phyloP scores from a whole-genome alignment of 345 rosid genomes.

The Eucalyptus curtisii region DNA sequence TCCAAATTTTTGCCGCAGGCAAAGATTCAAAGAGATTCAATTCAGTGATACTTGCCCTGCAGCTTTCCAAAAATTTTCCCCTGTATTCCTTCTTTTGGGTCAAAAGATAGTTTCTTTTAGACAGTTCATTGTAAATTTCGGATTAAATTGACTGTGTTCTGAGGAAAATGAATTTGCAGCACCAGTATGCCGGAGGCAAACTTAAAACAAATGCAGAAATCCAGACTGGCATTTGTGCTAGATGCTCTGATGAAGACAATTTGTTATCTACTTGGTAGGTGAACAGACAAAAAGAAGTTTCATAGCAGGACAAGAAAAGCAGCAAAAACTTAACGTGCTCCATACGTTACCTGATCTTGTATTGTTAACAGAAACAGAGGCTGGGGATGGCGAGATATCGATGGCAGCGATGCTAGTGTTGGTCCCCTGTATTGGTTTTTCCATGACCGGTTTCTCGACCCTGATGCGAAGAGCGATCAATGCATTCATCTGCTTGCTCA shows the following conservation, averaged over 20 bases:
- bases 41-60: background rate
- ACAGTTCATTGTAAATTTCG: background rate
- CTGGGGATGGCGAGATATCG: background rate
- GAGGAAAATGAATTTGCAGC: background rate
- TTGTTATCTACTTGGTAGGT: background rate
- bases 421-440: background rate
- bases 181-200: background rate
- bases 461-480: conserved; percentile 40
- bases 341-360: background rate
- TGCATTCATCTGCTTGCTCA: conserved; percentile 61
- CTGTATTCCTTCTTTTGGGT: background rate
- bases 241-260: background rate
- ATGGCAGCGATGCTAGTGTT: background rate
- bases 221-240: background rate
- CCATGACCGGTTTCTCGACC: conserved; percentile 8
- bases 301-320: background rate
- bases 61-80: background rate
- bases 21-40: background rate
- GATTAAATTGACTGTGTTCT: background rate
- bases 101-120: background rate
- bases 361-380: background rate
- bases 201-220: background rate
- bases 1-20: background rate
- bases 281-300: background rate
- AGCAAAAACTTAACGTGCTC: background rate